phyloP scores from a whole-genome alignment of 2,329 filamentous ascomycete species.

The Penicillium sp. region DNA sequence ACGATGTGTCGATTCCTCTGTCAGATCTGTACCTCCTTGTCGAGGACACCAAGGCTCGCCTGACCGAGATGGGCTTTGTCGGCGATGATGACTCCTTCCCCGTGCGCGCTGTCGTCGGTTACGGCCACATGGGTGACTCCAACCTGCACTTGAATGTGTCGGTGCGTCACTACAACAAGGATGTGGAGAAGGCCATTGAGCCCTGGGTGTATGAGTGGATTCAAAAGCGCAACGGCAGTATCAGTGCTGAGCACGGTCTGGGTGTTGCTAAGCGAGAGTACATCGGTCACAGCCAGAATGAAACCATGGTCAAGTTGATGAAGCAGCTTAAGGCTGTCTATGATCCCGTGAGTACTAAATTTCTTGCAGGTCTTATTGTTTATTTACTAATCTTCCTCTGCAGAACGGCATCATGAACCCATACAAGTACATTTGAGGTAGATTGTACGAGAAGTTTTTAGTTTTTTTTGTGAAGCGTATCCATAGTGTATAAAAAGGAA shows the following conservation, averaged over 20 bases:
- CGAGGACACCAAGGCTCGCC: constrained; percentile 73
- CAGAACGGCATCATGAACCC: constrained; percentile 99
- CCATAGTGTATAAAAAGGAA: neutral
- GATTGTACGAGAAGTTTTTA: neutral
- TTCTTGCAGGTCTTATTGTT: neutral
- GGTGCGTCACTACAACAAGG: constrained; percentile 78
- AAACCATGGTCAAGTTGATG: constrained; percentile 87
- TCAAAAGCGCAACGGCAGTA: constrained; percentile 79
- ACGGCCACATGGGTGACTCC: constrained; percentile 96
- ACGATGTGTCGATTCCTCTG: constrained; percentile 93
- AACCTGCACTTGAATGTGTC: constrained; percentile 94
- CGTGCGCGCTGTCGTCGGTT: constrained; percentile 88
- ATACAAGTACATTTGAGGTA: constrained; percentile 81
- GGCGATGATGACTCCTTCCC: constrained; percentile 74
- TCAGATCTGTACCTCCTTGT: constrained; percentile 84
- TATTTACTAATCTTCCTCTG: neutral
- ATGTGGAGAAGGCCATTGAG: constrained; percentile 83
- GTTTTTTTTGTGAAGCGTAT: neutral
- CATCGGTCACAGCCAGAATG: constrained; percentile 87
- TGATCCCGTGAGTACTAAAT: constrained; percentile 71
- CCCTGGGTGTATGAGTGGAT: constrained; percentile 99
- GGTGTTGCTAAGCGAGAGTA: constrained; percentile 95
- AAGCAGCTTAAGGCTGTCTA: constrained; percentile 91
- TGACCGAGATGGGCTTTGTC: constrained; percentile 73
- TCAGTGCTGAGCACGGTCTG: constrained; percentile 93